Evolutionary conservation across 306 rosid species (phyloP).

Genomic region (Inga leiocalycina): DNA sequence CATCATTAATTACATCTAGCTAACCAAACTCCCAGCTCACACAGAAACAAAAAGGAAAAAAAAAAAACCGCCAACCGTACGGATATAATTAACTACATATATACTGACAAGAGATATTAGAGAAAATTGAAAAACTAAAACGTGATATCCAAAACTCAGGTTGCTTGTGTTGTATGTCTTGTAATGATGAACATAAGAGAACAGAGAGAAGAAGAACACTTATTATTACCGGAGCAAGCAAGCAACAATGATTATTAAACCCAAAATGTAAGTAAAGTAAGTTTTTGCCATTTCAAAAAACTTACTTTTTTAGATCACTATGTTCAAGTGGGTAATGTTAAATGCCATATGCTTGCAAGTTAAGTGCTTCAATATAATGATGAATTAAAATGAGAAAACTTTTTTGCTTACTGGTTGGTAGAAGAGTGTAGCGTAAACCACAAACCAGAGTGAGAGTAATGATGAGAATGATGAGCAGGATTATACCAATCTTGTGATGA

Average conservation of each 20-base stretch:
- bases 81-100: not conserved
- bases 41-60: not conserved
- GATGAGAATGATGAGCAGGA: conserved; percentile 39
- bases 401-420: conserved; percentile 55
- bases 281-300: not conserved
- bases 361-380: not conserved
- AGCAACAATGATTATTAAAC: not conserved
- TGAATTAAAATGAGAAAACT: not conserved
- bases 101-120: not conserved
- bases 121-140: not conserved
- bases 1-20: not conserved
- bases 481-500: conserved; percentile 26
- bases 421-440: conserved; percentile 65
- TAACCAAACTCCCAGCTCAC: not conserved
- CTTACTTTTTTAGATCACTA: not conserved
- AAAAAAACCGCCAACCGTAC: not conserved
- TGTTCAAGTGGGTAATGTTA: not conserved
- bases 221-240: not conserved
- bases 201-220: not conserved
- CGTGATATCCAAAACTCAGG: not conserved
- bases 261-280: not conserved
- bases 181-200: not conserved
- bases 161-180: conserved; percentile 2
- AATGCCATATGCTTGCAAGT: not conserved
- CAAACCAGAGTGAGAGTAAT: conserved; percentile 45